phyloP scores from a whole-genome alignment of 2,329 filamentous ascomycete genomes.

The Davidsoniella virescens region DNA sequence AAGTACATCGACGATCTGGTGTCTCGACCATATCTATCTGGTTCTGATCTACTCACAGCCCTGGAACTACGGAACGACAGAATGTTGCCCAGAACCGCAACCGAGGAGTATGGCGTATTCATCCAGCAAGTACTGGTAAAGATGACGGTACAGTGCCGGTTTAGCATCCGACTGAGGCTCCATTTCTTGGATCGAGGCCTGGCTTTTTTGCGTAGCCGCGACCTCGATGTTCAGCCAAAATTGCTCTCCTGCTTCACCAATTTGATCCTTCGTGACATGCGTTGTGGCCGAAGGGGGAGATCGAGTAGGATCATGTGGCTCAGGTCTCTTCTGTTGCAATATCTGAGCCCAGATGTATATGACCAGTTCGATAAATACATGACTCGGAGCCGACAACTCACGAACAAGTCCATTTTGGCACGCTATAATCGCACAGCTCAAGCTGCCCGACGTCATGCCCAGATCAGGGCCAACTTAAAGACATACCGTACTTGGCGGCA shows the following conservation, averaged over 20 bases:
- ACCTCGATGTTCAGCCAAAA: slow-evolving; percentile 16
- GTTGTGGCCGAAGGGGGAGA: slow-evolving; percentile 20
- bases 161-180: slow-evolving; percentile 14
- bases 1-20: slow-evolving; percentile 21
- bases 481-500: background rate
- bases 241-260: slow-evolving; percentile 18
- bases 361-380: background rate
- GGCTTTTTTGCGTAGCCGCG: slow-evolving; percentile 16
- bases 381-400: background rate
- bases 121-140: slow-evolving; percentile 2
- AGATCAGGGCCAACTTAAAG: too few species aligned
- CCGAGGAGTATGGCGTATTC: slow-evolving; percentile 6
- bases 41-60: slow-evolving; percentile 1
- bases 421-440: too few species aligned
- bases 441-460: too few species aligned
- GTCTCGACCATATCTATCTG: slow-evolving; percentile 10
- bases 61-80: slow-evolving; percentile 7
- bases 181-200: slow-evolving; percentile 19
- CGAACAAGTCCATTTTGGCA: too few species aligned
- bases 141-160: slow-evolving; percentile 16
- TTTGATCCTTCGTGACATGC: slow-evolving; percentile 21
- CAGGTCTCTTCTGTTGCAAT: slow-evolving; percentile 15
- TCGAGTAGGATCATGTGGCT: slow-evolving; percentile 20
- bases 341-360: background rate
- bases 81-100: background rate